phyloP scores from a whole-genome alignment of 805 yeast species.

The Candida piceae region DNA sequence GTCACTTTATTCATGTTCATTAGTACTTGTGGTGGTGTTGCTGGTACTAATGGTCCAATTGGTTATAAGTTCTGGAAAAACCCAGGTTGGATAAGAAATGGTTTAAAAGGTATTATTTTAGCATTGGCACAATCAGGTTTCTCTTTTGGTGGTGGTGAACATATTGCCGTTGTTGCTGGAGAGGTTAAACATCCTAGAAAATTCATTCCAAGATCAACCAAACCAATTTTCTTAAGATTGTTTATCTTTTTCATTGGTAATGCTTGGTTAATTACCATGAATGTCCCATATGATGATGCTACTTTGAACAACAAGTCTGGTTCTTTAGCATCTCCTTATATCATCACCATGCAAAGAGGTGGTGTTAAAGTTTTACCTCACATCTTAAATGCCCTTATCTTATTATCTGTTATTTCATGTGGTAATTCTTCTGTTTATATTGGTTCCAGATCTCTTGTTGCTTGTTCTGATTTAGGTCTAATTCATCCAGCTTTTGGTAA shows the following conservation, averaged over 20 bases:
- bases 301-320: slow-evolving; percentile 41
- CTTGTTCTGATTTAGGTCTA: slow-evolving; percentile 54
- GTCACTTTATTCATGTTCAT: slow-evolving; percentile 41
- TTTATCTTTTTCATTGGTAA: slow-evolving; percentile 43
- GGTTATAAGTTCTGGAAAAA: slow-evolving; percentile 47
- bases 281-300: slow-evolving; percentile 52
- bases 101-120: slow-evolving; percentile 53
- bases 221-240: slow-evolving; percentile 53
- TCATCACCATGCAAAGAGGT: slow-evolving; percentile 50
- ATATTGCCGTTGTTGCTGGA: slow-evolving; percentile 54
- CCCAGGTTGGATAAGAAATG: slow-evolving; percentile 52
- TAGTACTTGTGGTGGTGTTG: slow-evolving; percentile 42
- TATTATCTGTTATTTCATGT: slow-evolving; percentile 50
- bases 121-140: slow-evolving; percentile 54
- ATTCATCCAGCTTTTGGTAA: slow-evolving; percentile 54
- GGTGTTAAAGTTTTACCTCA: slow-evolving; percentile 54
- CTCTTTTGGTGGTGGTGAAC: slow-evolving; percentile 59
- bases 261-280: slow-evolving; percentile 50
- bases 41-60: slow-evolving; percentile 36
- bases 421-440: slow-evolving; percentile 55
- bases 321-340: slow-evolving; percentile 62
- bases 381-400: slow-evolving; percentile 53
- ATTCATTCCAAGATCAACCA: slow-evolving; percentile 53
- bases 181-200: slow-evolving; percentile 51
- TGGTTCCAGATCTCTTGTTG: slow-evolving; percentile 50